Conservation (phyloP, 495 filamentous ascomycete species). For the Amphirosellinia nigrospora region DNA sequence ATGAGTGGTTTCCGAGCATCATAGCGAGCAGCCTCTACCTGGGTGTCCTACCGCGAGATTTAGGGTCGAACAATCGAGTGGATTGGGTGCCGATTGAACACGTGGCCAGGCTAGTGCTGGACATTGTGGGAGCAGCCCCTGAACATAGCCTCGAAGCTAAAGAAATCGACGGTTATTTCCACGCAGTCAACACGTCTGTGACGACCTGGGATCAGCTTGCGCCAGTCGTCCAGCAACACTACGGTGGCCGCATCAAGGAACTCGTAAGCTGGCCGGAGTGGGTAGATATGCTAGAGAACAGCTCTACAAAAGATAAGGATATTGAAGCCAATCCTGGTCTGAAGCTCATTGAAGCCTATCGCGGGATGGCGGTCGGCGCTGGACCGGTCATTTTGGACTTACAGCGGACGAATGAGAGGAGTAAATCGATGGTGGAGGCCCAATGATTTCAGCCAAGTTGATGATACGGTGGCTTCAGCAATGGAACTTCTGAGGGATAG, state of each 20-base stretch:
- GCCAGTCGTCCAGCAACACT: conserved; percentile 39
- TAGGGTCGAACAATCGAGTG: conserved; percentile 46
- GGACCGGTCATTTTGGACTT: not conserved
- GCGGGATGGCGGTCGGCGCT: conserved; percentile 25
- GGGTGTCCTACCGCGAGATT: conserved; percentile 42
- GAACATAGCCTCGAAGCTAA: conserved; percentile 23
- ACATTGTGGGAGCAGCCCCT: conserved; percentile 35
- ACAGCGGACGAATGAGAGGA: conserved; percentile 8
- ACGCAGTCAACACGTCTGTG: conserved; percentile 48
- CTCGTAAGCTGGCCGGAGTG: conserved; percentile 44
- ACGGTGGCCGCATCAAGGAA: conserved; percentile 36
- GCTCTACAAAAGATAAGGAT: conserved; percentile 35
- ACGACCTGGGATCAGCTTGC: conserved; percentile 43
- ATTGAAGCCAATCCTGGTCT: conserved; percentile 42
- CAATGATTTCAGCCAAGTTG: conserved; percentile 16
- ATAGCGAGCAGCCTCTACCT: conserved; percentile 48
- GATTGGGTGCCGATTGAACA: conserved; percentile 60
- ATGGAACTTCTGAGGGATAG: conserved; percentile 4
- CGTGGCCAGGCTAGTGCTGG: conserved; percentile 42
- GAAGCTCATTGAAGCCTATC: conserved; percentile 48
- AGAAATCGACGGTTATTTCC: conserved; percentile 46
- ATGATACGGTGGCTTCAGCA: conserved; percentile 13
- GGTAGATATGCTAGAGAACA: conserved; percentile 43
- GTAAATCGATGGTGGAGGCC: conserved; percentile 3
- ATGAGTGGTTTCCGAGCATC: conserved; percentile 63